phyloP scores from a whole-genome alignment of 73 alveolate species.

The Breviolum minutum region DNA sequence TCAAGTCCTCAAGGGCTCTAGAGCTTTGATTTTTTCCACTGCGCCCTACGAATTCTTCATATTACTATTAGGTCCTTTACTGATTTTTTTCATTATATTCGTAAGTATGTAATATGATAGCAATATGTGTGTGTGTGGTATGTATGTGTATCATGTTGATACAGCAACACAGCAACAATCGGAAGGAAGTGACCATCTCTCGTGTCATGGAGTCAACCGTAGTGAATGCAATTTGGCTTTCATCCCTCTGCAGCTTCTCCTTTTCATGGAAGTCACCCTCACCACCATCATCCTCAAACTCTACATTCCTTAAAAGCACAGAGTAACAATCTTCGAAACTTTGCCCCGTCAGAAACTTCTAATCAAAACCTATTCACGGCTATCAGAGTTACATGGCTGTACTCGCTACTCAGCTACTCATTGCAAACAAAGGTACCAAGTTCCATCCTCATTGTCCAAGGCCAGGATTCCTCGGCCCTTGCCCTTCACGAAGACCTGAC shows the following conservation, averaged over 20 bases:
- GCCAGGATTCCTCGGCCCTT: constrained; percentile 65
- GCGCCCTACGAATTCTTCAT: no score
- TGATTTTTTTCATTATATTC: no score
- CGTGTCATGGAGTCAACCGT: not conserved
- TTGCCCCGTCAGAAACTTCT: not conserved
- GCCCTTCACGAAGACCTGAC: constrained; percentile 47
- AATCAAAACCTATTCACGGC: not conserved
- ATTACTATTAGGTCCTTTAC: no score
- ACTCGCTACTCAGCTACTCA: not conserved
- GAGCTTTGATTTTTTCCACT: not conserved
- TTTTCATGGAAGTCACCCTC: constrained; percentile 54
- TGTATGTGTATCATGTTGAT: no score
- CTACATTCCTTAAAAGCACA: constrained; percentile 24
- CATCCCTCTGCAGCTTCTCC: not conserved
- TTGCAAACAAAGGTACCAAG: not conserved
- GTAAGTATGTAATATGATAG: no score
- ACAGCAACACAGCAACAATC: no score
- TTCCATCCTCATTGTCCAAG: constrained; percentile 63
- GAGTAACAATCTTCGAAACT: not conserved
- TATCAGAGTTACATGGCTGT: not conserved
- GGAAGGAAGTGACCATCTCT: no score
- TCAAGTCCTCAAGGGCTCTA: constrained; percentile 19
- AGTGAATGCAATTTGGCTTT: not conserved
- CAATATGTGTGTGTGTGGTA: no score
- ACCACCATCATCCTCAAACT: constrained; percentile 68